phyloP scores from a whole-genome alignment of 768 basidiomycete genomes.

The Podaxis sp. region DNA sequence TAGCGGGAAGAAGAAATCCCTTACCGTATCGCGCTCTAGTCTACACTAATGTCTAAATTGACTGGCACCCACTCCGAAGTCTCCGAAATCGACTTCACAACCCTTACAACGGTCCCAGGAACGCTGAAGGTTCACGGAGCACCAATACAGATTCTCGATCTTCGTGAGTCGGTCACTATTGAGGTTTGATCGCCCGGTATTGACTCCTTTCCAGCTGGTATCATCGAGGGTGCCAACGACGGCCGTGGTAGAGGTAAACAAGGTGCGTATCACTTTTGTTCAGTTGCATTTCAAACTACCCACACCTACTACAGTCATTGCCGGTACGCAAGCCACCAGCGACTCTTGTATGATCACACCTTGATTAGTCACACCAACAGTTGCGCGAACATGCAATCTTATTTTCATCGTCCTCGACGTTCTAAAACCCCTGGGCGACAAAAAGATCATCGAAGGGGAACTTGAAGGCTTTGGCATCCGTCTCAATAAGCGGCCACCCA shows the following conservation, averaged over 20 bases:
- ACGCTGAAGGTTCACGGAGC: conserved; percentile 95
- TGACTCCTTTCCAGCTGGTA: conserved; percentile 64
- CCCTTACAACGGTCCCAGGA: conserved; percentile 92
- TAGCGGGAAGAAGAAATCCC: neutral
- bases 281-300: neutral
- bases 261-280: conserved; percentile 45
- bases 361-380: conserved; percentile 38
- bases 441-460: conserved; percentile 87
- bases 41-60: conserved; percentile 91
- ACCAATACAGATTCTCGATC: conserved; percentile 91
- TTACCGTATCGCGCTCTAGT: conserved; percentile 40
- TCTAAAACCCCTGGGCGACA: conserved; percentile 95
- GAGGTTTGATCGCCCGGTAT: neutral
- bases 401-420: conserved; percentile 99
- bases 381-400: conserved; percentile 96
- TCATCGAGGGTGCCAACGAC: conserved; percentile 97
- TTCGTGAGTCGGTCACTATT: conserved; percentile 56
- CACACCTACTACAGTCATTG: conserved; percentile 54
- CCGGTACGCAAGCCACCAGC: conserved; percentile 50
- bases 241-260: conserved; percentile 96
- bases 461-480: conserved; percentile 98
- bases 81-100: conserved; percentile 96
- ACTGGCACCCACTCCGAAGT: conserved; percentile 97
- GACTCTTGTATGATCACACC: neutral
- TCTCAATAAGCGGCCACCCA: conserved; percentile 92